Conservation (phyloP, 805 yeast species). For the Komagataella pastoris region DNA sequence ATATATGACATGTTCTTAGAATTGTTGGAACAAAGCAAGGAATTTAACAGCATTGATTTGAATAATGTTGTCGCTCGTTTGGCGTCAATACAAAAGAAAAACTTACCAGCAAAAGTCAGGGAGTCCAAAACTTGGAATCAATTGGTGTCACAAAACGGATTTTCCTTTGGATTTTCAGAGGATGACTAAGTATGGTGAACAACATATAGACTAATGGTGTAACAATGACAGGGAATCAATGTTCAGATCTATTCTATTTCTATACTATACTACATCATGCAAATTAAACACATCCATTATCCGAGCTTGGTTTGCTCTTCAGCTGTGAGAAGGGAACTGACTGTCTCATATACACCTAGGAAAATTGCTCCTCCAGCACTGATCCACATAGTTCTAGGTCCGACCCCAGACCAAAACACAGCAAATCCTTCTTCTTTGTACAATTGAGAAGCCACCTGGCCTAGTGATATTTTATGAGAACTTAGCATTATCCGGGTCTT, state of each 20-base stretch:
- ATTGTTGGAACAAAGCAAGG: constrained; percentile 23
- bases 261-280: background rate
- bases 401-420: constrained; percentile 75
- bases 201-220: background rate
- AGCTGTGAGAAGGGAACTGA: constrained; percentile 18
- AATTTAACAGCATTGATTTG: background rate
- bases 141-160: constrained; percentile 16
- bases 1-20: constrained; percentile 48
- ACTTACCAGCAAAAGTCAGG: constrained; percentile 15
- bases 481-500: constrained; percentile 80
- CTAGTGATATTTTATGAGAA: constrained; percentile 31
- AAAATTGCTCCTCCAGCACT: constrained; percentile 98
- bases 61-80: background rate
- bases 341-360: constrained; percentile 83
- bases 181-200: constrained; percentile 2
- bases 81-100: constrained; percentile 3
- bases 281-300: background rate
- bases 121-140: constrained; percentile 42
- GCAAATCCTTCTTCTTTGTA: constrained; percentile 58
- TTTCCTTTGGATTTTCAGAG: constrained; percentile 22
- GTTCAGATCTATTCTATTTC: background rate
- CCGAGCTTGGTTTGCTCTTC: background rate
- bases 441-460: constrained; percentile 35
- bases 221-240: background rate
- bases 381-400: constrained; percentile 96